Percentiles rank a stretch among this genome's conserved stretches.
Conservation (phyloP, 1,139 yeast species). For the Yamadazyma taylorii region DNA sequence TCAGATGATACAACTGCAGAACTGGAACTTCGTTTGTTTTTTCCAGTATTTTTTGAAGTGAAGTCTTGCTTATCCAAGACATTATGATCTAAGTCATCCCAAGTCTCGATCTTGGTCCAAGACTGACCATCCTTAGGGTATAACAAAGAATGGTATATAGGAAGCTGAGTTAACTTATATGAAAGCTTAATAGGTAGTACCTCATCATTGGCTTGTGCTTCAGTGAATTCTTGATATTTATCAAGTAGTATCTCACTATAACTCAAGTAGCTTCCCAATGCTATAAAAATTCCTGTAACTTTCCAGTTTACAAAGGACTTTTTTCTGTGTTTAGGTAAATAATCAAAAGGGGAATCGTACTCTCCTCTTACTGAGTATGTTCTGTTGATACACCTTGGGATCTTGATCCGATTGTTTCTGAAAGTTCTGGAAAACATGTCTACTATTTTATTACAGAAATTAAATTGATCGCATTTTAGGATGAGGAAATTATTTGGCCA, state of each 20-base stretch:
- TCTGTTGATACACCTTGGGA: slow-evolving; percentile 5
- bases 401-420: too few species aligned
- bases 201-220: slow-evolving; percentile 23
- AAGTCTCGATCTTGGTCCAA: slow-evolving; percentile 52
- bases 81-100: slow-evolving; percentile 58
- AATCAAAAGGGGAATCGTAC: slow-evolving; percentile 38
- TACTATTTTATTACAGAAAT: too few species aligned
- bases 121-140: slow-evolving; percentile 34
- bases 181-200: slow-evolving; percentile 36
- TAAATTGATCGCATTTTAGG: too few species aligned
- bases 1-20: too few species aligned
- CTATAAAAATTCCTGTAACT: slow-evolving; percentile 26
- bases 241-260: slow-evolving; percentile 38
- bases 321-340: slow-evolving; percentile 23
- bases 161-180: slow-evolving; percentile 48
- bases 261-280: slow-evolving; percentile 31
- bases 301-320: slow-evolving; percentile 37
- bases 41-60: slow-evolving; percentile 6
- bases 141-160: slow-evolving; percentile 49
- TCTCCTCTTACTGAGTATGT: slow-evolving; percentile 30
- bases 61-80: slow-evolving; percentile 29
- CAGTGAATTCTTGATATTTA: slow-evolving; percentile 31
- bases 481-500: too few species aligned
- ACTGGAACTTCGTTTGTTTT: too few species aligned
- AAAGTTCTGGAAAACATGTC: too few species aligned